Conservation (phyloP, 78 protist genomes). For the Speleostelium caveatum region DNA sequence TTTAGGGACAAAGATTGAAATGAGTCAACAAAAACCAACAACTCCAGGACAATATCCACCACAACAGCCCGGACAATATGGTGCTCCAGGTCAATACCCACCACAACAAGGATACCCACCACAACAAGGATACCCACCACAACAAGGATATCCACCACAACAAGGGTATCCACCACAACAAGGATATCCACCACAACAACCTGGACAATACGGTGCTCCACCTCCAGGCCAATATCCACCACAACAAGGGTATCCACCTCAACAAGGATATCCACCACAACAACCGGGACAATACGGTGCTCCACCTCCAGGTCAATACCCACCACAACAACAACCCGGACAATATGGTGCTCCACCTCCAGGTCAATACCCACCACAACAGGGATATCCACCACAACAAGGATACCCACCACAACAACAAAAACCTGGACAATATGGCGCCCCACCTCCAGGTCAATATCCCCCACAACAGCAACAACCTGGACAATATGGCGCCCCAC, state of each 20-base stretch:
- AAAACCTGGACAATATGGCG: background rate
- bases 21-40: too few species aligned
- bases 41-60: slow-evolving; percentile 10
- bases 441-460: background rate
- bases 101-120: too few species aligned
- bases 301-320: too few species aligned
- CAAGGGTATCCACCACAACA: slow-evolving; percentile 3
- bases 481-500: background rate
- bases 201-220: slow-evolving; percentile 14
- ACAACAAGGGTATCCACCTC: background rate
- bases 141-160: background rate
- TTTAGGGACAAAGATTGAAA: too few species aligned
- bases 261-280: background rate
- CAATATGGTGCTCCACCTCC: too few species aligned
- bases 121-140: too few species aligned
- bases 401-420: too few species aligned
- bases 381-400: too few species aligned
- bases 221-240: slow-evolving; percentile 28
- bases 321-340: slow-evolving; percentile 1
- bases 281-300: background rate
- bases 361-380: too few species aligned
- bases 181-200: background rate
- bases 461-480: background rate
- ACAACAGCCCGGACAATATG: slow-evolving; percentile 22
- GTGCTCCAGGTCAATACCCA: too few species aligned